Base-by-base conservation (phyloP, 495 filamentous ascomycete species). In the Pyronema omphalodes region DNA sequence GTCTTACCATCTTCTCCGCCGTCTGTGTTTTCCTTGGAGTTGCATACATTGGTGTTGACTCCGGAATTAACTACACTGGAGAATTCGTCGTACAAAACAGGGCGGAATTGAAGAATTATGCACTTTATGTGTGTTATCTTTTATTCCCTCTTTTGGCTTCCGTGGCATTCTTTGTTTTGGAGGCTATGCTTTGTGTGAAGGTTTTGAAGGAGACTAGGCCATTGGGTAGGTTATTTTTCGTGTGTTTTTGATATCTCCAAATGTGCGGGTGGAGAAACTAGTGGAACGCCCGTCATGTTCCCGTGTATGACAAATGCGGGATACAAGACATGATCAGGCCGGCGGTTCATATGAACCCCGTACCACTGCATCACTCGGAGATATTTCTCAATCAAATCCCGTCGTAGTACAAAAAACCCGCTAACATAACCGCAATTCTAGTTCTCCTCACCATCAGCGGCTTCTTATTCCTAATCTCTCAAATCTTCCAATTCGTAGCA, bases 401-500 rank as follows among this genome's bases (percentile, higher is more conserved):
- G n/a, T n/a, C n/a, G n/a, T n/a, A n/a, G n/a, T n/a, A n/a, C n/a
- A n/a, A n/a, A n/a, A n/a, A n/a, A n/a, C n/a, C n/a, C n/a, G 85
- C 37, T 29, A 29, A 29, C 23, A 2, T 29, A n/a, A n/a, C n/a
- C 23, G 72, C 95, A 35, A 89, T 8, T 17, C 15, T 33, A 49
- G 23, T 53, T 53, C 44, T 55, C 33, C 47, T 52, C 35, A 29
- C 55, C 35, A 51, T 61, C 64, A 69, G 91, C 0, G 80, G 75
- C 1, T 52, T 96, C 1, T 72, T 93, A 9, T 98, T 98, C 64
- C 86, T 84, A 15, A 76, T 91, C 58, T 88, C 86, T 14, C 91
- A 98, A 66, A 79, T 98, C 55, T 98, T 98, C 72, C 79, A 88
- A 70, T 98, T 93, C 60, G 84, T 94, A 44, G 76, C 93, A 70